Evolutionary conservation across 768 basidiomycete species (phyloP).

Genomic region (Rhodocollybia butyracea): DNA sequence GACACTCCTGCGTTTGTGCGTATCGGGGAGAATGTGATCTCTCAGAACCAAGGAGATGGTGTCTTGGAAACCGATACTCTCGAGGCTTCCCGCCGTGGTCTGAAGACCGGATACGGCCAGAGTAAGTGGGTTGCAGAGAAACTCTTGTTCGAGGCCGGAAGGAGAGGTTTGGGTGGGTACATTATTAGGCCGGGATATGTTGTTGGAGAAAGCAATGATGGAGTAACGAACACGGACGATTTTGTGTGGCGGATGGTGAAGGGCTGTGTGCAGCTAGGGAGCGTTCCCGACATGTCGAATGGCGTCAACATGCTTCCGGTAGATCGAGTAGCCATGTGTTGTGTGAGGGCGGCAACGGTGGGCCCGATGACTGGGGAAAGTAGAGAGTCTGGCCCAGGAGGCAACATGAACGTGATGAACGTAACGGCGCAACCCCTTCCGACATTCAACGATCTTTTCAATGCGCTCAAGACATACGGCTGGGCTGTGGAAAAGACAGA

Average conservation of each 20-base stretch:
- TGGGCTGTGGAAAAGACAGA: slow-evolving; percentile 77
- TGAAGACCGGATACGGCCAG: slow-evolving; percentile 95
- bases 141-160: slow-evolving; percentile 86
- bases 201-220: slow-evolving; percentile 86
- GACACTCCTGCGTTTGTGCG: slow-evolving; percentile 90
- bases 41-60: slow-evolving; percentile 43
- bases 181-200: slow-evolving; percentile 95
- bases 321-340: slow-evolving; percentile 88
- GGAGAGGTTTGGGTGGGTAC: slow-evolving; percentile 77
- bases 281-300: slow-evolving; percentile 97
- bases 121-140: slow-evolving; percentile 99
- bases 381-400: slow-evolving; percentile 25
- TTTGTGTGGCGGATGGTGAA: slow-evolving; percentile 98
- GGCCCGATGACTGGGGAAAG: slow-evolving; percentile 34
- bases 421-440: slow-evolving; percentile 83
- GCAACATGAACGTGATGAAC: slow-evolving; percentile 58
- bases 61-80: slow-evolving; percentile 87
- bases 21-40: slow-evolving; percentile 68
- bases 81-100: slow-evolving; percentile 69
- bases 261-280: slow-evolving; percentile 96
- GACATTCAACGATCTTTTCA: slow-evolving; percentile 86
- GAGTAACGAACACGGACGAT: slow-evolving; percentile 99
- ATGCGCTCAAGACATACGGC: slow-evolving; percentile 72
- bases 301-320: slow-evolving; percentile 98
- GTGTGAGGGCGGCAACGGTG: slow-evolving; percentile 62